Conservation (phyloP, 495 filamentous ascomycete genomes). For the Neurospora discreta region DNA sequence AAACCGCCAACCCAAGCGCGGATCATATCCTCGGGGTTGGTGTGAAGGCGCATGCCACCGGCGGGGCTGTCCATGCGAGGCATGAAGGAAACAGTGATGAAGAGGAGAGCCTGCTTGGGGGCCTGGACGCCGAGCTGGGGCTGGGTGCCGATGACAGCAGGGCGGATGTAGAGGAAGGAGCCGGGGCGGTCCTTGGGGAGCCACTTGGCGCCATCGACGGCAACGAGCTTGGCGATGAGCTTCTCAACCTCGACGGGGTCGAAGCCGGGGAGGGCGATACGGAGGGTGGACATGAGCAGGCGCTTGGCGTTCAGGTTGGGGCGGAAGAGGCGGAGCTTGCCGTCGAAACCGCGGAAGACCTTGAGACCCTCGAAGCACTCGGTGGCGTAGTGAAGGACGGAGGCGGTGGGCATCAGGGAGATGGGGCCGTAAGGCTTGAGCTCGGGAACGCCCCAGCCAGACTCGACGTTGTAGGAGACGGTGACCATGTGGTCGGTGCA, state of each 20-base stretch:
- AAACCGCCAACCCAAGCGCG: slow-evolving; percentile 91
- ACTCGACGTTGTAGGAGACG: slow-evolving; percentile 50
- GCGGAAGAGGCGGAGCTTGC: slow-evolving; percentile 75
- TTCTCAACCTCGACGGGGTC: slow-evolving; percentile 58
- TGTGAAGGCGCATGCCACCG: slow-evolving; percentile 64
- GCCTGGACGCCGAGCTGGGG: slow-evolving; percentile 69
- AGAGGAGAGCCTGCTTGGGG: slow-evolving; percentile 74
- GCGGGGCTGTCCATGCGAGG: slow-evolving; percentile 45
- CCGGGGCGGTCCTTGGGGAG: slow-evolving; percentile 57
- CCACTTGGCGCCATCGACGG: slow-evolving; percentile 66
- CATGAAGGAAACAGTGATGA: slow-evolving; percentile 68
- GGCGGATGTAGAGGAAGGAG: slow-evolving; percentile 64
- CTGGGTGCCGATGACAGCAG: slow-evolving; percentile 75
- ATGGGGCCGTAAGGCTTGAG: slow-evolving; percentile 73
- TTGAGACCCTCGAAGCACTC: slow-evolving; percentile 92
- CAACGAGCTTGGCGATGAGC: slow-evolving; percentile 60
- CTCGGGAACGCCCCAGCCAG: slow-evolving; percentile 69
- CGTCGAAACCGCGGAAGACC: slow-evolving; percentile 73
- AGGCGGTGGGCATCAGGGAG: slow-evolving; percentile 71
- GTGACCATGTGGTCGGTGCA: slow-evolving; percentile 91
- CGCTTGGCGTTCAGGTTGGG: slow-evolving; percentile 66
- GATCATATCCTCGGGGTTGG: slow-evolving; percentile 62
- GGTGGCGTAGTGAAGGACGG: slow-evolving; percentile 82
- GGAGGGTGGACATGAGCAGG: slow-evolving; percentile 57
- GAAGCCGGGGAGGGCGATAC: slow-evolving; percentile 73